Conservation (phyloP, 805 yeast species). For the Clavispora vitiphila region DNA sequence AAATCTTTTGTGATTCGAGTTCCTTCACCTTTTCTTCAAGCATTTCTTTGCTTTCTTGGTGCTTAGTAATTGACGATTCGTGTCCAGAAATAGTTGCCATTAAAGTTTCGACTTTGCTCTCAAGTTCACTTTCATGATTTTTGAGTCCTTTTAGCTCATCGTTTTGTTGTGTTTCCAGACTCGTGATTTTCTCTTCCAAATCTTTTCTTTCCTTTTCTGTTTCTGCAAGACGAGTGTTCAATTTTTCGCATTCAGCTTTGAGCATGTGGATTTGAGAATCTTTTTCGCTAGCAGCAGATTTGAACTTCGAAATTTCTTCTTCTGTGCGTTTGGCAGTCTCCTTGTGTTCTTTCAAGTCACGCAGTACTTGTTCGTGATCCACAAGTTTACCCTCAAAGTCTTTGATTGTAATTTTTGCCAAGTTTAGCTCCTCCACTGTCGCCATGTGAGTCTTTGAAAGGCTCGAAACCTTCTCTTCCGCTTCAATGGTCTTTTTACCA, state of each 20-base stretch:
- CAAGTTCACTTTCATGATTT: neutral
- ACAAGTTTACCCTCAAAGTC: conserved; percentile 1
- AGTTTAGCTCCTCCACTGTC: conserved; percentile 1
- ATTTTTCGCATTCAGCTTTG: too few species aligned
- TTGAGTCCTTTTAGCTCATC: conserved; percentile 11
- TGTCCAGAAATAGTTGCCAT: neutral
- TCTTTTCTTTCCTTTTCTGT: too few species aligned
- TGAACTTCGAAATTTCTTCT: neutral
- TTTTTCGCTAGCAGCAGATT: neutral
- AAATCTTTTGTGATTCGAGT: neutral
- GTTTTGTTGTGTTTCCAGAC: neutral
- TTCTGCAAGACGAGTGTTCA: too few species aligned
- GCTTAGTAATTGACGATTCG: conserved; percentile 6
- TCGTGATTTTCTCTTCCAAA: neutral
- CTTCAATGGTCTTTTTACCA: conserved; percentile 5
- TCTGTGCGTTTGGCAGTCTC: neutral
- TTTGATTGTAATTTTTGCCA: neutral
- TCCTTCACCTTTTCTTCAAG: neutral
- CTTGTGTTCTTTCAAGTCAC: conserved; percentile 6
- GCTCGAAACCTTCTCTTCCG: neutral
- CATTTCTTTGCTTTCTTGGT: neutral
- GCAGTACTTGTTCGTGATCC: conserved; percentile 10
- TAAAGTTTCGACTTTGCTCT: neutral
- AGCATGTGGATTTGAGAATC: conserved; percentile 21
- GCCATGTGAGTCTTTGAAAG: neutral